These are phyloP conservation scores for Amanita fuliginea DNA, from an alignment of 768 basidiomycete species.

Conservation along the genomic window DNA sequence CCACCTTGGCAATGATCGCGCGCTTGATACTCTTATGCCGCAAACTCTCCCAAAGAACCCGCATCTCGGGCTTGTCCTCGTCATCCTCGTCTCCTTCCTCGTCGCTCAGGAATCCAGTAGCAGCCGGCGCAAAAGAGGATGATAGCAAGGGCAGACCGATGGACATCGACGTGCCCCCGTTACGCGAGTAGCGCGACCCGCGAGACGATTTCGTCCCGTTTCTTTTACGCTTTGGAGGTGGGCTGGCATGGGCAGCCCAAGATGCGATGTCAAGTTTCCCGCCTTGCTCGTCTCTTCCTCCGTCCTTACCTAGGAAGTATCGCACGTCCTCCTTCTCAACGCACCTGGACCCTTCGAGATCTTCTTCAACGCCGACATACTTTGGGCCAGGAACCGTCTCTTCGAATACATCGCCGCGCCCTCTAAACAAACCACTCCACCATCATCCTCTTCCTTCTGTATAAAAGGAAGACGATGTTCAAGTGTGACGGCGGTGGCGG, in stretches of 20 bases:
- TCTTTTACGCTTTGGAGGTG: too few relatives aligned
- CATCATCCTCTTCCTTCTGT: slow-evolving; percentile 7
- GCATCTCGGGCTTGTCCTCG: background rate
- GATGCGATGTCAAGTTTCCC: too few relatives aligned
- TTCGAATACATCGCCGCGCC: slow-evolving; percentile 11
- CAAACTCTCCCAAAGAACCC: slow-evolving; percentile 30
- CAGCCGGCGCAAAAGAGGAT: too few relatives aligned
- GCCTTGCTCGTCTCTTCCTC: too few relatives aligned
- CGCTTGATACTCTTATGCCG: slow-evolving; percentile 43
- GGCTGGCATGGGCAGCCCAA: too few relatives aligned
- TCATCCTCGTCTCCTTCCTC: slow-evolving; percentile 3
- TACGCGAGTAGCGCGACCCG: too few relatives aligned
- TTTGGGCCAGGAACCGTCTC: slow-evolving; percentile 15
- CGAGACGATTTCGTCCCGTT: too few relatives aligned
- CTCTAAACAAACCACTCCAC: background rate
- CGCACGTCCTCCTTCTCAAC: background rate
- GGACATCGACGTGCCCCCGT: too few relatives aligned
- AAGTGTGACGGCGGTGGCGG: slow-evolving; percentile 9
- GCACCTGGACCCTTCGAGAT: slow-evolving; percentile 1
- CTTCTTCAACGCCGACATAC: slow-evolving; percentile 9
- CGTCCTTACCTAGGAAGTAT: too few relatives aligned
- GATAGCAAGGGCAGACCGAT: too few relatives aligned
- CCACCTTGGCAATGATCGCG: slow-evolving; percentile 33
- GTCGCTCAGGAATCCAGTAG: slow-evolving; percentile 8
- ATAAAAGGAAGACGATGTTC: background rate